Evolutionary conservation across 805 yeast species (phyloP).

Genomic region (Saturnispora kantuleensis): DNA sequence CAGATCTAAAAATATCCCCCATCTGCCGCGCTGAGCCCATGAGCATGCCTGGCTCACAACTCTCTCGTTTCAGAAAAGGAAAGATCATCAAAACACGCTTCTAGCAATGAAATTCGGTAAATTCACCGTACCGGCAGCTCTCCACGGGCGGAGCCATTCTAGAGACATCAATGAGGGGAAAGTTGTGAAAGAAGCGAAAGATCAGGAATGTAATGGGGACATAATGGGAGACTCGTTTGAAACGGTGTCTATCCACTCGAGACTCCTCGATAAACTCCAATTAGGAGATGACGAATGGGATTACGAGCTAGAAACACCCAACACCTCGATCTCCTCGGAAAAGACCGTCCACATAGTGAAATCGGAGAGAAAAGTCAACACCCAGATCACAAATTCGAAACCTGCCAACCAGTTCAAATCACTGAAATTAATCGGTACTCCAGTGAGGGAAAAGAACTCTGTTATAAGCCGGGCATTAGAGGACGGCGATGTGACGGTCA

Average conservation of each 20-base stretch:
- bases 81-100: too few species aligned
- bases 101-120: constrained; percentile 5
- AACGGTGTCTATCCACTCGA: constrained; percentile 14
- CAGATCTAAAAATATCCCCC: too few species aligned
- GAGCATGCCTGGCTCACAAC: background rate
- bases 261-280: constrained; percentile 26
- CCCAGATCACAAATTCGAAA: constrained; percentile 1
- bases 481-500: constrained; percentile 17
- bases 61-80: too few species aligned
- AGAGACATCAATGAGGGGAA: background rate
- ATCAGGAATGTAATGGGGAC: background rate
- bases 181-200: background rate
- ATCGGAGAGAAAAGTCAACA: constrained; percentile 3
- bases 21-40: background rate
- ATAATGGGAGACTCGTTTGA: constrained; percentile 8
- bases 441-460: constrained; percentile 3
- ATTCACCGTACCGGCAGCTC: constrained; percentile 1
- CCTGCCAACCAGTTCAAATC: constrained; percentile 26
- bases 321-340: background rate
- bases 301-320: constrained; percentile 8
- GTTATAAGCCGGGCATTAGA: constrained; percentile 16
- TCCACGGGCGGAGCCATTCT: background rate
- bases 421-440: constrained; percentile 19
- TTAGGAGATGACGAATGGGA: constrained; percentile 25
- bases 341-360: constrained; percentile 3